Conservation (phyloP, 495 filamentous ascomycete genomes). For the Xanthoparmelia taractica region DNA sequence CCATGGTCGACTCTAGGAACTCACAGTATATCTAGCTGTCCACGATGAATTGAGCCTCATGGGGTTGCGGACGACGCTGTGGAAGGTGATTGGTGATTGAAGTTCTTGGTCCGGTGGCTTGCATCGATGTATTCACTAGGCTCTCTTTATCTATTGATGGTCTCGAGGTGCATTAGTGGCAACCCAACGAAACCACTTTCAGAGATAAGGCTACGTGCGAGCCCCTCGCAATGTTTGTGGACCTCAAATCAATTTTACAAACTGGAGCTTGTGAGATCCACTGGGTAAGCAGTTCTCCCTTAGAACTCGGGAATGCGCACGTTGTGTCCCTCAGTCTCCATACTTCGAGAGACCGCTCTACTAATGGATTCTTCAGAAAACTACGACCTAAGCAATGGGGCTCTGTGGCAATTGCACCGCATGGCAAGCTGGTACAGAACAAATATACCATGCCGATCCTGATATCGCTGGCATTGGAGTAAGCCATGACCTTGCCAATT, state of each 20-base stretch:
- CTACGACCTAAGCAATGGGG: background rate
- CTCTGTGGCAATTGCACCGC: slow-evolving; percentile 3
- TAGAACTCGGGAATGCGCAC: background rate
- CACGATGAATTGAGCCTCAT: too few species aligned
- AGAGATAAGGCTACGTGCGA: background rate
- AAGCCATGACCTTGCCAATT: background rate
- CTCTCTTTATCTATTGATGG: background rate
- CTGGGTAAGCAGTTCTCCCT: background rate
- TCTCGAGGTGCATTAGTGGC: background rate
- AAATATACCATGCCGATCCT: slow-evolving; percentile 18
- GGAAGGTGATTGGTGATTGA: too few species aligned
- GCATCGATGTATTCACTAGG: background rate
- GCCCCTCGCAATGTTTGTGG: background rate
- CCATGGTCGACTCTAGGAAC: too few species aligned
- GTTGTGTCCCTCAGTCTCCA: background rate
- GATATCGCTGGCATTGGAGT: slow-evolving; percentile 27
- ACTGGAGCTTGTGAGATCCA: background rate
- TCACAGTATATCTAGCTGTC: too few species aligned
- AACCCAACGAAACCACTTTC: background rate
- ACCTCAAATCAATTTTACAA: background rate
- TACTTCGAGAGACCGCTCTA: background rate
- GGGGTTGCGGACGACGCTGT: too few species aligned
- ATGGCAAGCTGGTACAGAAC: background rate
- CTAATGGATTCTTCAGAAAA: background rate
- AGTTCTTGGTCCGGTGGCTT: background rate